Conservation (phyloP, 805 yeast species). For the Metschnikowia corniflorae region DNA sequence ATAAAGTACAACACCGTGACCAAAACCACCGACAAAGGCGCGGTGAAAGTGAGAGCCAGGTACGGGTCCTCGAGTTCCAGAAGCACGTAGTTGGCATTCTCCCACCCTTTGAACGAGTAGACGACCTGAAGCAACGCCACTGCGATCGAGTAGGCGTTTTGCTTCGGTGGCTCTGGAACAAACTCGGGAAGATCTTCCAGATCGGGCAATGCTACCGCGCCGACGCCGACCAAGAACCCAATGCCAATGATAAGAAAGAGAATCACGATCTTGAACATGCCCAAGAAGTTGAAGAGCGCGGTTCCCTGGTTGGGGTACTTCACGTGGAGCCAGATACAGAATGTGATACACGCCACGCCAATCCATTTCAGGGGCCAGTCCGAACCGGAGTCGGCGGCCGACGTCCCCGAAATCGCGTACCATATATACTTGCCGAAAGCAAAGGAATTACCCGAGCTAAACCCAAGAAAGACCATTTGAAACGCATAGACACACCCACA, state of each 20-base stretch:
- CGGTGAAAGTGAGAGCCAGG: constrained; percentile 55
- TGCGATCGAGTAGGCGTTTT: constrained; percentile 46
- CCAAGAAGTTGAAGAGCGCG: constrained; percentile 49
- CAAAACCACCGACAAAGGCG: constrained; percentile 52
- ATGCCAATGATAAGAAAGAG: constrained; percentile 46
- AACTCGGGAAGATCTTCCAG: background rate
- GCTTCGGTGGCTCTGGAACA: constrained; percentile 23
- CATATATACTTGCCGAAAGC: constrained; percentile 62
- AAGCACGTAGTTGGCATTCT: constrained; percentile 61
- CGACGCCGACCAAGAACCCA: constrained; percentile 41
- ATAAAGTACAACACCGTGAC: constrained; percentile 53
- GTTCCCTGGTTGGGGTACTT: constrained; percentile 49
- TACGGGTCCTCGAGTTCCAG: constrained; percentile 56
- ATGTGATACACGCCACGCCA: constrained; percentile 47
- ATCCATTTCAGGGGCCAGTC: constrained; percentile 40
- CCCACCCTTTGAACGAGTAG: constrained; percentile 70
- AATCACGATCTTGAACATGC: constrained; percentile 50
- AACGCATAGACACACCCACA: constrained; percentile 44
- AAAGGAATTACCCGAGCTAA: constrained; percentile 59
- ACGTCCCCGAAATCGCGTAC: constrained; percentile 29
- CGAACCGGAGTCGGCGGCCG: constrained; percentile 19
- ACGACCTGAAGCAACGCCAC: constrained; percentile 58
- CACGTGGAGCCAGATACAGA: constrained; percentile 47
- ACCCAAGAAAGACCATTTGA: constrained; percentile 54
- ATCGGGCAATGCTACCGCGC: background rate